Conservation (phyloP, 352 stramenopile species). For the Phytophthora citrophthora region DNA sequence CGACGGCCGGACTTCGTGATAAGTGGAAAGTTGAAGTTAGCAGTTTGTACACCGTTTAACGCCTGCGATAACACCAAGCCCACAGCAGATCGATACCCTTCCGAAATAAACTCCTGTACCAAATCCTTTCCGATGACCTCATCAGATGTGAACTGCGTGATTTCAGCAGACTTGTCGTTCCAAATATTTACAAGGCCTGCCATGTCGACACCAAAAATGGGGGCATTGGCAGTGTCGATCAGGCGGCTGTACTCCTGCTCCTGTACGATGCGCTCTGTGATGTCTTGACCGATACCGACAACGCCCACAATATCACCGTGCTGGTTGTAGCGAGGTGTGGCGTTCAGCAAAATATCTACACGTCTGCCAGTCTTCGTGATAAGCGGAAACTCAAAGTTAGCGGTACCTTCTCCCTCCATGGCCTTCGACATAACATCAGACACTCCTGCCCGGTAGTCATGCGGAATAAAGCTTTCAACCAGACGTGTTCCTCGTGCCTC, state of each 20-base stretch:
- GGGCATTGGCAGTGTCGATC: slow-evolving; percentile 89
- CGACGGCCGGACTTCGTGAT: slow-evolving; percentile 78
- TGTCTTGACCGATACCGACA: slow-evolving; percentile 85
- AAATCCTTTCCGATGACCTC: slow-evolving; percentile 91
- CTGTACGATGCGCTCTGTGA: slow-evolving; percentile 83
- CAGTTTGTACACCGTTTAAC: slow-evolving; percentile 71
- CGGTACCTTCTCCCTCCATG: slow-evolving; percentile 64
- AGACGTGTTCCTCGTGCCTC: slow-evolving; percentile 90
- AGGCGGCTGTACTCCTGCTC: slow-evolving; percentile 88
- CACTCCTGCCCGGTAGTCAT: slow-evolving; percentile 69
- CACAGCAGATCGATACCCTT: slow-evolving; percentile 71
- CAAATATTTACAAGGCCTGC: slow-evolving; percentile 86
- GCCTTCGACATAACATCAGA: slow-evolving; percentile 70
- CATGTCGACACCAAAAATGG: slow-evolving; percentile 89
- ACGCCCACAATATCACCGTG: slow-evolving; percentile 83
- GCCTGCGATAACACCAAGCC: slow-evolving; percentile 71
- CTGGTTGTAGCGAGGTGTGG: slow-evolving; percentile 82
- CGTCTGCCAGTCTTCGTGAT: slow-evolving; percentile 81
- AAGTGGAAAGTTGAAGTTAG: slow-evolving; percentile 87
- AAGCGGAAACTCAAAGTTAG: slow-evolving; percentile 90
- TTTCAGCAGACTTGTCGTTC: slow-evolving; percentile 91
- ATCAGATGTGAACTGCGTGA: slow-evolving; percentile 87
- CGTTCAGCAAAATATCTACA: slow-evolving; percentile 86
- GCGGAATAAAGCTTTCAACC: slow-evolving; percentile 91
- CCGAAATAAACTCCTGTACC: slow-evolving; percentile 90